Percentiles rank a stretch among this genome's conserved stretches.
Conservation (phyloP, 371 early-diverging fungal species). For the Nematocida sp. region DNA sequence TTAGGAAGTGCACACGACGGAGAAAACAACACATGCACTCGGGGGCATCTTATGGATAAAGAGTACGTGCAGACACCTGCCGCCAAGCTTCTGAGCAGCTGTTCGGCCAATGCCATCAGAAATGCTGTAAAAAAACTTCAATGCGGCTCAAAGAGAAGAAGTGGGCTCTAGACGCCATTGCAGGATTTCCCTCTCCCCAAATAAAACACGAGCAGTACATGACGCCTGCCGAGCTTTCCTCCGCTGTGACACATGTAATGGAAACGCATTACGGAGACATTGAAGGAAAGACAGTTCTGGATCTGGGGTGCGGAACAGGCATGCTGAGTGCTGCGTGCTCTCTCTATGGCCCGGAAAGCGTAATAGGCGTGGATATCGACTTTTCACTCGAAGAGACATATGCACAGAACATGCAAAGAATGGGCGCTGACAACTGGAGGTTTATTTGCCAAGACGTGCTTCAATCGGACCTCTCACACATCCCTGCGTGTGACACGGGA, state of each 20-base stretch:
- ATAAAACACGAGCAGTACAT: conserved; percentile 60
- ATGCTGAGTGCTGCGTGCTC: conserved; percentile 50
- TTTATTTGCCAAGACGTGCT: conserved; percentile 28
- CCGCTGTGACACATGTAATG: conserved; percentile 42
- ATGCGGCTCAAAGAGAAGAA: conserved; percentile 58
- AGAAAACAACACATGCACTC: not conserved
- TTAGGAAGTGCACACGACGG: conserved; percentile 34
- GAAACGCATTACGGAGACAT: conserved; percentile 52
- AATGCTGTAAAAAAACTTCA: not conserved
- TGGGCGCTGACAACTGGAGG: not conserved
- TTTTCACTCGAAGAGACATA: conserved; percentile 30
- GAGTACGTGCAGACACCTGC: not conserved
- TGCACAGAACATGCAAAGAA: conserved; percentile 33
- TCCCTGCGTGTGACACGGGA: conserved; percentile 40
- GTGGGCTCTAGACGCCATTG: conserved; percentile 49
- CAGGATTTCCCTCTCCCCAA: conserved; percentile 40
- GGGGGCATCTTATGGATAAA: conserved; percentile 12
- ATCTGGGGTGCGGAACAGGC: conserved; percentile 62
- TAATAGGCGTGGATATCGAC: conserved; percentile 54
- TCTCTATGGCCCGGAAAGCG: conserved; percentile 42
- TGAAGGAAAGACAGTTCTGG: conserved; percentile 53
- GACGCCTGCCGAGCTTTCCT: conserved; percentile 60
- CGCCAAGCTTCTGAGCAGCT: conserved; percentile 2
- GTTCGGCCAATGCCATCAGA: conserved; percentile 9
- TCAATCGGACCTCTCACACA: not conserved